Evolutionary conservation across 768 basidiomycete genomes (phyloP).

Genomic region (Russula sp.): DNA sequence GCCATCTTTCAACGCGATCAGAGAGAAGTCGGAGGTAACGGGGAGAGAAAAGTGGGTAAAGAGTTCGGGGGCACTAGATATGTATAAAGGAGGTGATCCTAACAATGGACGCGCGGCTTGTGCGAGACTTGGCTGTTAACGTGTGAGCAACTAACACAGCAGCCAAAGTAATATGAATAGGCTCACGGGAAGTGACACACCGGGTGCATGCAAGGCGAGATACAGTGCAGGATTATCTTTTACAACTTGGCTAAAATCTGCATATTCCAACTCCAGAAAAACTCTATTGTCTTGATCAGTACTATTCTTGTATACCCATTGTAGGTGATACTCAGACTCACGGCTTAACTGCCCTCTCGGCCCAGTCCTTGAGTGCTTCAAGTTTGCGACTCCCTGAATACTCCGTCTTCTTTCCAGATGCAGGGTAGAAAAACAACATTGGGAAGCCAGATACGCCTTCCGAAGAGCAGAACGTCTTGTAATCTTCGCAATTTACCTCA

Average conservation of each 20-base stretch:
- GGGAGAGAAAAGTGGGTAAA: constrained; percentile 28
- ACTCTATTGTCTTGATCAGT: constrained; percentile 24
- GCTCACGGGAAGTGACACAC: constrained; percentile 31
- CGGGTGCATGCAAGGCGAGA: constrained; percentile 43
- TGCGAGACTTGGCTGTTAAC: constrained; percentile 42
- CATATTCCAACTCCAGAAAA: constrained; percentile 33
- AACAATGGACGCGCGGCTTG: constrained; percentile 46
- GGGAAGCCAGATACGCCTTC: constrained; percentile 78
- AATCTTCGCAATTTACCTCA: constrained; percentile 83
- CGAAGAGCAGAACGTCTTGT: constrained; percentile 55
- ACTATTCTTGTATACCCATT: background rate
- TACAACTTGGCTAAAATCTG: constrained; percentile 38
- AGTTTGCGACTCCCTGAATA: constrained; percentile 70
- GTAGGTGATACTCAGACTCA: constrained; percentile 34
- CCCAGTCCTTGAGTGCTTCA: constrained; percentile 63
- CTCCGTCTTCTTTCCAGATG: constrained; percentile 49
- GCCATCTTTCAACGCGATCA: constrained; percentile 63
- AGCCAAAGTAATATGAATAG: constrained; percentile 6
- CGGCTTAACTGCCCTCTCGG: constrained; percentile 67
- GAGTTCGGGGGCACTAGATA: constrained; percentile 31
- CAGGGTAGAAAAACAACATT: constrained; percentile 61
- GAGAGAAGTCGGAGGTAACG: constrained; percentile 41
- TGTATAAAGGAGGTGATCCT: constrained; percentile 43
- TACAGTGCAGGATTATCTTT: constrained; percentile 48
- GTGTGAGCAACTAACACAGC: background rate